Conservation (phyloP, 495 filamentous ascomycete species). For the Hyaloscypha finlandica region DNA sequence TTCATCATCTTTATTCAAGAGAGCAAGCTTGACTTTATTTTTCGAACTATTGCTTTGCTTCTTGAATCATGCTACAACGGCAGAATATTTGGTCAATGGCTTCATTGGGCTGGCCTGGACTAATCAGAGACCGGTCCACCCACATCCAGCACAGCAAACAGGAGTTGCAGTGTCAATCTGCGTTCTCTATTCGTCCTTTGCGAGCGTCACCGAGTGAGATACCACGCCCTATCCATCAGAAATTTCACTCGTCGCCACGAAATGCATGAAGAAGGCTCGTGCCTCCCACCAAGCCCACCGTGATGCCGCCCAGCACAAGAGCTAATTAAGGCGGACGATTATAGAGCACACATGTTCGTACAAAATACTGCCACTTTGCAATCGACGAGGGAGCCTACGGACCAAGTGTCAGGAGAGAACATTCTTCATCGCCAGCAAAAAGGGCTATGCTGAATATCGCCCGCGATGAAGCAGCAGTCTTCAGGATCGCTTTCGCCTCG, state of each 20-base stretch:
- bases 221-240: background rate
- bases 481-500: background rate
- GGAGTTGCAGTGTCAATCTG: conserved; percentile 10
- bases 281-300: no score
- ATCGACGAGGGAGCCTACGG: background rate
- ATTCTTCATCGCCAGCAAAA: background rate
- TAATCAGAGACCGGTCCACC: conserved; percentile 14
- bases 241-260: background rate
- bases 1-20: no score
- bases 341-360: no score
- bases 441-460: conserved; percentile 10
- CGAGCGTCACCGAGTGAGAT: conserved; percentile 2
- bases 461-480: background rate
- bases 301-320: no score
- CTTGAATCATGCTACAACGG: background rate
- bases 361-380: no score
- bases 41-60: background rate
- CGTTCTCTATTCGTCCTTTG: conserved; percentile 6
- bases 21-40: background rate
- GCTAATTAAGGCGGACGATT: no score
- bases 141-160: conserved; percentile 11
- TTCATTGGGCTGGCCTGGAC: background rate
- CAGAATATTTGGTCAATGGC: background rate
- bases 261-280: background rate
- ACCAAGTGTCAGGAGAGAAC: background rate